Evolutionary conservation across 352 stramenopile genomes (phyloP).

Genomic region (Pythium utonaiense): DNA sequence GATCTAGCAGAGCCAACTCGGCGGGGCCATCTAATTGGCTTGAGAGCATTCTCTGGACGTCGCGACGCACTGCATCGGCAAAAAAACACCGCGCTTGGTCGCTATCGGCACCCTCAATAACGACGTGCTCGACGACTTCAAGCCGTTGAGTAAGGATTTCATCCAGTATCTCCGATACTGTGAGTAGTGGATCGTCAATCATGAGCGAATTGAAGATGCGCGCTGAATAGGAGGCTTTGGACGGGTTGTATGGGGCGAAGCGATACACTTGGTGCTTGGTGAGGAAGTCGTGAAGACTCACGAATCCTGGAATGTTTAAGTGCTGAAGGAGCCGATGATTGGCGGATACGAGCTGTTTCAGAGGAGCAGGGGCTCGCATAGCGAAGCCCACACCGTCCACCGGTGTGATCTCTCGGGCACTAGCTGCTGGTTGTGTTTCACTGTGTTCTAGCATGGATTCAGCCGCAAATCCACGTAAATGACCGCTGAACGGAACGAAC

Average conservation of each 20-base stretch:
- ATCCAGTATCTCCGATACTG: neutral
- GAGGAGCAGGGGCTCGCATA: neutral
- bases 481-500: slow-evolving; percentile 35
- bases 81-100: slow-evolving; percentile 37
- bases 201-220: slow-evolving; percentile 27
- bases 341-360: neutral
- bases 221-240: slow-evolving; percentile 41
- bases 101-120: slow-evolving; percentile 36
- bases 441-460: slow-evolving; percentile 2
- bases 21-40: neutral
- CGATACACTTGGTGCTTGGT: slow-evolving; percentile 19
- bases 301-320: slow-evolving; percentile 13
- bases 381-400: neutral
- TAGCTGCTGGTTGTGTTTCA: neutral
- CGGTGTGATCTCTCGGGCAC: neutral
- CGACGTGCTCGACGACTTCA: slow-evolving; percentile 37
- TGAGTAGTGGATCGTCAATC: slow-evolving; percentile 26
- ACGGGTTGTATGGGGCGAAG: slow-evolving; percentile 25
- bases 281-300: slow-evolving; percentile 25
- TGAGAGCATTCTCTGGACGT: slow-evolving; percentile 27
- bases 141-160: slow-evolving; percentile 16
- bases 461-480: slow-evolving; percentile 38
- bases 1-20: slow-evolving; percentile 14
- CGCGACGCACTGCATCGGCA: slow-evolving; percentile 30
- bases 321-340: slow-evolving; percentile 19